phyloP scores from a whole-genome alignment of 768 basidiomycete species.

The Suillus subalutaceus region DNA sequence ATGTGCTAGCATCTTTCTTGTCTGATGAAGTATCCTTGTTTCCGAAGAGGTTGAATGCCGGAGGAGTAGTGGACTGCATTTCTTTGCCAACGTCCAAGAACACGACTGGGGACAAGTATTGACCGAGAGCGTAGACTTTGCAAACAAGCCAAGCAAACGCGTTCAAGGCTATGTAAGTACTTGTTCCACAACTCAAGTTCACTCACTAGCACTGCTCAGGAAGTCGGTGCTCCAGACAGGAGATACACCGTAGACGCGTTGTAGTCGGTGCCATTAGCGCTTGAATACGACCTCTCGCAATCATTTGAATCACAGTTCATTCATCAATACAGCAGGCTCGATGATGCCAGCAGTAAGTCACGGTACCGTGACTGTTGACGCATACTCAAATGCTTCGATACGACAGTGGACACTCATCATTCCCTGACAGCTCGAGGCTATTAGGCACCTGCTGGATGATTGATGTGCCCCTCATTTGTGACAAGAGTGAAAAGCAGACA shows the following conservation, averaged over 20 bases:
- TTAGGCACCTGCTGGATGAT: background rate
- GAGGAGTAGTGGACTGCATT: constrained; percentile 6
- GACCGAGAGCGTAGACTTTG: background rate
- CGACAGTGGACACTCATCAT: background rate
- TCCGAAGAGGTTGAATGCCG: constrained; percentile 35
- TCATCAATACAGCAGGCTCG: background rate
- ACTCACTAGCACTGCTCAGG: background rate
- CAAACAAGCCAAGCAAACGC: constrained; percentile 5
- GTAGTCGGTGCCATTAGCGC: background rate
- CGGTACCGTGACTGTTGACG: background rate
- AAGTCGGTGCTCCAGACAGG: background rate
- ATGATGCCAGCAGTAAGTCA: background rate
- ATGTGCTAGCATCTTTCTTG: constrained; percentile 42
- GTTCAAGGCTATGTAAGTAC: background rate
- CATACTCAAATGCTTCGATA: background rate
- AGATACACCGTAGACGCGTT: background rate
- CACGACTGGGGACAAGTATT: background rate
- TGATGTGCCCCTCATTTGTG: background rate
- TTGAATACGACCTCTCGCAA: background rate
- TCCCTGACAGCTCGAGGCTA: background rate
- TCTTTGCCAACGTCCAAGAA: constrained; percentile 3
- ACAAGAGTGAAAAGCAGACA: background rate
- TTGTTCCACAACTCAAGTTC: background rate
- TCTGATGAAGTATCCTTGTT: constrained; percentile 41
- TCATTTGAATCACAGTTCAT: background rate